A percentile compares a stretch with the other conserved stretches of the same genome.
Evolutionary conservation across 257 asterid species (phyloP).

Genomic region (Capsicum pubescens): DNA sequence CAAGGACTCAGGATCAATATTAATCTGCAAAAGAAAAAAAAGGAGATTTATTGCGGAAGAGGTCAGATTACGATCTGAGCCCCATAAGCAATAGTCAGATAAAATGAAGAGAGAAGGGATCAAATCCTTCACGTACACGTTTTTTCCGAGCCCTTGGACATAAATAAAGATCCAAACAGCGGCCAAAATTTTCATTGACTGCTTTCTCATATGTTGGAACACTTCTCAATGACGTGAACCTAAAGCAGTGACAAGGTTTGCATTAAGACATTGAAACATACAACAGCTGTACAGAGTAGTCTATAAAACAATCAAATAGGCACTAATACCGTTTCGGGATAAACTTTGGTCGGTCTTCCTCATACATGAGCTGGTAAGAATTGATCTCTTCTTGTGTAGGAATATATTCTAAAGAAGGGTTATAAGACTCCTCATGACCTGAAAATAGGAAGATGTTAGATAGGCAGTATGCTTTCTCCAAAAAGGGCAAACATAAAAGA

Average conservation of each 20-base stretch:
- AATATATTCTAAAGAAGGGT: conserved; percentile 88
- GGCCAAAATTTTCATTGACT: conserved; percentile 80
- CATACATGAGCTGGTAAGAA: conserved; percentile 87
- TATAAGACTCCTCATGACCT: conserved; percentile 97
- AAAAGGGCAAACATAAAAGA: not conserved
- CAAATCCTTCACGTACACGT: conserved; percentile 63
- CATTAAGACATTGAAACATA: not conserved
- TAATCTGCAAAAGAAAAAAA: conserved; percentile 56
- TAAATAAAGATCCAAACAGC: conserved; percentile 92
- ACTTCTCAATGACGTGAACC: conserved; percentile 74
- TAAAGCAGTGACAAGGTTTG: conserved; percentile 33
- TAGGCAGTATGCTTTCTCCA: conserved; percentile 19
- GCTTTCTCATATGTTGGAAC: conserved; percentile 93
- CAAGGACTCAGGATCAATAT: conserved; percentile 93
- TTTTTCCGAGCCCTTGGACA: conserved; percentile 88
- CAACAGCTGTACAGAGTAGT: conserved; percentile 28
- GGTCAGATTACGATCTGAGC: not conserved
- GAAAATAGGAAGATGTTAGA: conserved; percentile 35
- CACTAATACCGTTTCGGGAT: conserved; percentile 76
- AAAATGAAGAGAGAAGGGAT: not conserved
- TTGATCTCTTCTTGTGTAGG: conserved; percentile 90
- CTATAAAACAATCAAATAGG: conserved; percentile 20
- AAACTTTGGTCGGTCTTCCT: conserved; percentile 92
- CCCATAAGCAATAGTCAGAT: not conserved
- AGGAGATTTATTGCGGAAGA: not conserved